Base-by-base conservation (phyloP, 2,329 filamentous ascomycete species). In the Claviceps lovelessii region DNA sequence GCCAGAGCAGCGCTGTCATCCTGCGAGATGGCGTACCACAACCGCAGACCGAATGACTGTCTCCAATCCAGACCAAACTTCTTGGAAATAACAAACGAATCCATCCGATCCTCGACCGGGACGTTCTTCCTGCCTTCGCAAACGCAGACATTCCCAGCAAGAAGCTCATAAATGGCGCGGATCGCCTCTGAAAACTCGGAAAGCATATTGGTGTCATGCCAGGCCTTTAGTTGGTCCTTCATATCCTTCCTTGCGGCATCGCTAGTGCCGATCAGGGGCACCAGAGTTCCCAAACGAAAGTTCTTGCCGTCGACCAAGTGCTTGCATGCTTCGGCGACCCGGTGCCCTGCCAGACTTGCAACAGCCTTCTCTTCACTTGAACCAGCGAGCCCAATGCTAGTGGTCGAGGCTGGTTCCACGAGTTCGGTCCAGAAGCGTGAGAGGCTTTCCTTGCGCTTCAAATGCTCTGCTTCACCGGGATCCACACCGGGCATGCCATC, bases 11-110 rank as follows among this genome's bases (percentile, higher is more conserved):
- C 76, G 41, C 82, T 78, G 48, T 90, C 85, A 44, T 83, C 76
- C 39, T 79, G 74, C 2, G 80, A 76, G 45, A 83, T 86, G 48
- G 84, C 84, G 67, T 95, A 98, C 87, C 90, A 97, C 1, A 98
- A 75, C 47, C 90, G 83, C 51, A 98, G 76, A 11, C 88, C 91
- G 68, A 98, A 95, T 0, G 90, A 85, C 65, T 95, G 90, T 67
- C 88, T 84, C 93, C 93, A 98, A 66, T 94, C 87, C 41, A 98
- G 76, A 5, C 82, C 82, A 66, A 96, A 98, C 49, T 84, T 84
- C 62, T 86, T 79, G 1, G 89, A 87, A 59, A 98, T 87, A 54
- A 83, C 78, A 65, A 98, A 95, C 0, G 85, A 85, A 15, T 84
- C 79, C 44, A 85, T 79, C 48, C 86, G 84, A 69, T 97, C 88